Percentiles rank a stretch among this genome's conserved stretches.
Conservation (phyloP, 192 early-diverging fungal species). For the Backusella circina region DNA sequence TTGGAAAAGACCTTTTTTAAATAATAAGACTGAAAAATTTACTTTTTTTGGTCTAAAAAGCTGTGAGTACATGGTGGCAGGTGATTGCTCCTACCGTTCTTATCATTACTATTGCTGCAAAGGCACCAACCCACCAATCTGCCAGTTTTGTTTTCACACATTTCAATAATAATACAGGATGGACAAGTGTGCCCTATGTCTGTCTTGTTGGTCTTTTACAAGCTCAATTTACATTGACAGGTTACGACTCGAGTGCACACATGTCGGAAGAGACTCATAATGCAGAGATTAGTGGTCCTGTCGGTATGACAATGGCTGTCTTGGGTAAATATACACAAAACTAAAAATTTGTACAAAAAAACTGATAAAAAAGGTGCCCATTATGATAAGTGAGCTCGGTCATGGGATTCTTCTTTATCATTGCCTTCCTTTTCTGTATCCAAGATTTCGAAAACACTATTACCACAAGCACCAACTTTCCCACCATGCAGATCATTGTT, state of each 20-base stretch:
- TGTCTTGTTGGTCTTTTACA: slow-evolving; percentile 39
- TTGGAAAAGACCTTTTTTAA: not conserved
- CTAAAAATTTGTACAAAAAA: not conserved
- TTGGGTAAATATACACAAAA: slow-evolving; percentile 19
- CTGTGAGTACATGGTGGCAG: slow-evolving; percentile 39
- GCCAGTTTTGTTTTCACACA: slow-evolving; percentile 44
- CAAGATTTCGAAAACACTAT: slow-evolving; percentile 41
- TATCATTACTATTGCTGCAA: slow-evolving; percentile 40
- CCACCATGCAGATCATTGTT: slow-evolving; percentile 45
- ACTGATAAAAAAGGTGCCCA: slow-evolving; percentile 19
- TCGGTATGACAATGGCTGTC: slow-evolving; percentile 44
- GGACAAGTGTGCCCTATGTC: slow-evolving; percentile 17
- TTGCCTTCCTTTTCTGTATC: slow-evolving; percentile 44
- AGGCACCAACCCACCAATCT: slow-evolving; percentile 40
- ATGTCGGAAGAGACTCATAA: slow-evolving; percentile 49
- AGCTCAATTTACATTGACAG: slow-evolving; percentile 50
- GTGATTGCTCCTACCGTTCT: slow-evolving; percentile 43
- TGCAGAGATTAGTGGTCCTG: slow-evolving; percentile 41
- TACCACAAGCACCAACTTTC: slow-evolving; percentile 25
- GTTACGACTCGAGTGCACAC: slow-evolving; percentile 46
- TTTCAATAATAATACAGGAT: slow-evolving; percentile 46
- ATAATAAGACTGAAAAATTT: not conserved
- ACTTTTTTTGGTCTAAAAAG: not conserved
- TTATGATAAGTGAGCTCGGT: slow-evolving; percentile 28
- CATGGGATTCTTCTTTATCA: slow-evolving; percentile 47